Base-by-base conservation (phyloP, 768 basidiomycete species). In the Rhodotorula graminis region DNA sequence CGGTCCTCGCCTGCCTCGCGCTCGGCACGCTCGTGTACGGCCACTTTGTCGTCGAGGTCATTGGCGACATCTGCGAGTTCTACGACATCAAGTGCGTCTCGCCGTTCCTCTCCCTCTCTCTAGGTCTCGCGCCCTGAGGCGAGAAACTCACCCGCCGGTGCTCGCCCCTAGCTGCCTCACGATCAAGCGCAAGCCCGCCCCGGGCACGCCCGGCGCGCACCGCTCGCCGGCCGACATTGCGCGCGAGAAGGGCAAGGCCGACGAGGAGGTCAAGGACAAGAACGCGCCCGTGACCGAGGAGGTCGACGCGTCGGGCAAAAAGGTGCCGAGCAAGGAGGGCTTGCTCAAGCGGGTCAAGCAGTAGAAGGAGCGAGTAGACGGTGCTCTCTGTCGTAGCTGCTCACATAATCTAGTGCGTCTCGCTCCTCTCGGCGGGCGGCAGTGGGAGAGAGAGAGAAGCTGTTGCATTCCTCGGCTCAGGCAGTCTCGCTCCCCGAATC, bases 21-120 rank as follows among this genome's bases (percentile, higher is more conserved):
- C 3, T 74, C 50, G 67, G 70, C 14, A 8, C 69, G 25, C 50
- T 77, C 85, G 92, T 53, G 76, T 86, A 49, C 88, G 85, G 86
- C 18, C 80, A 90, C 49, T 89, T 93, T 76, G 87, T 99, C 63
- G 87, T 85, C 80, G 79, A 72, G 88, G 77, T 85, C 86, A 55
- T 95, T 92, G 77, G 87, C 84, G 37, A 93, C 75, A 92, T 97
- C 81, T 95, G 92, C 68, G 87, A 93, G 71, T 89, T 89, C 81
- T 85, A 95, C 72, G 95, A 95, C 21, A 92, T 96, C 77, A 95
- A 92, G 2, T 97, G 93, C 83, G 93, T n/a, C 37, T 37, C 37
- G n/a, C 31, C 40, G 10, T 56, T 27, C 31, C 25, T 31, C 37
- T n/a, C 37, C 40, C 7, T 7, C 8, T 23, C 25, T 50, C 7